phyloP scores from a whole-genome alignment of 2,329 filamentous ascomycete genomes.

The Penicillium palitans region DNA sequence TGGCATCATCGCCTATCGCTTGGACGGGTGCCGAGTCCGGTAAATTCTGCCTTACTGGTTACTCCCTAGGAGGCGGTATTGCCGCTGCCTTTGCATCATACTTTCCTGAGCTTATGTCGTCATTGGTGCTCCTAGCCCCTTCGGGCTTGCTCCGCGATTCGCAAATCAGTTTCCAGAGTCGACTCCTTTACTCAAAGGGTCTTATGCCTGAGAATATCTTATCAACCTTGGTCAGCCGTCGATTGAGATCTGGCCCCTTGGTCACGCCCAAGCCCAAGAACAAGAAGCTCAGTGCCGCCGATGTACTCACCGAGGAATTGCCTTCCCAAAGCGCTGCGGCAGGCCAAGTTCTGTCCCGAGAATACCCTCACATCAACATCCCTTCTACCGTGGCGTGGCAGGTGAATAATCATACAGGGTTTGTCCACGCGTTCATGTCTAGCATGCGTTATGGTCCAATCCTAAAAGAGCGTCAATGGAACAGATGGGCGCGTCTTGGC shows the following conservation, averaged over 20 bases:
- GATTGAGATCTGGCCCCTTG: conserved; percentile 49
- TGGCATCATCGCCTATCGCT: conserved; percentile 67
- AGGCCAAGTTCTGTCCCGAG: conserved; percentile 54
- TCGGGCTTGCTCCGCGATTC: conserved; percentile 69
- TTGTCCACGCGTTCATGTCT: conserved; percentile 69
- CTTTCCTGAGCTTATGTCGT: conserved; percentile 67
- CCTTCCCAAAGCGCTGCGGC: conserved; percentile 34
- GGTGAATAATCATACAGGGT: conserved; percentile 64
- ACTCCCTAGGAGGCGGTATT: conserved; percentile 77
- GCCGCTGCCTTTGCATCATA: conserved; percentile 67
- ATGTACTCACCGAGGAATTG: conserved; percentile 46
- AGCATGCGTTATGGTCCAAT: conserved; percentile 70
- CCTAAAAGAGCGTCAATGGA: conserved; percentile 56
- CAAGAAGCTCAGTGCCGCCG: conserved; percentile 41
- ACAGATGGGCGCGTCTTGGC: conserved; percentile 62
- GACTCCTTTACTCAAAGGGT: conserved; percentile 62
- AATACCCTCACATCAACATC: conserved; percentile 57
- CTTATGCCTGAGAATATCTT: conserved; percentile 61
- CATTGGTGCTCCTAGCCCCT: conserved; percentile 75
- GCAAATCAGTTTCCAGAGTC: conserved; percentile 62
- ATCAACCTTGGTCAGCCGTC: conserved; percentile 51
- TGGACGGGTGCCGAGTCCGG: conserved; percentile 58
- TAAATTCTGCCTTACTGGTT: conserved; percentile 72
- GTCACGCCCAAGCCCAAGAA: conserved; percentile 34
- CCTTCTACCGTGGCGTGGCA: conserved; percentile 70